Evolutionary conservation across 2,329 filamentous ascomycete species (phyloP).

Genomic region (Akanthomyces dipterigenus): DNA sequence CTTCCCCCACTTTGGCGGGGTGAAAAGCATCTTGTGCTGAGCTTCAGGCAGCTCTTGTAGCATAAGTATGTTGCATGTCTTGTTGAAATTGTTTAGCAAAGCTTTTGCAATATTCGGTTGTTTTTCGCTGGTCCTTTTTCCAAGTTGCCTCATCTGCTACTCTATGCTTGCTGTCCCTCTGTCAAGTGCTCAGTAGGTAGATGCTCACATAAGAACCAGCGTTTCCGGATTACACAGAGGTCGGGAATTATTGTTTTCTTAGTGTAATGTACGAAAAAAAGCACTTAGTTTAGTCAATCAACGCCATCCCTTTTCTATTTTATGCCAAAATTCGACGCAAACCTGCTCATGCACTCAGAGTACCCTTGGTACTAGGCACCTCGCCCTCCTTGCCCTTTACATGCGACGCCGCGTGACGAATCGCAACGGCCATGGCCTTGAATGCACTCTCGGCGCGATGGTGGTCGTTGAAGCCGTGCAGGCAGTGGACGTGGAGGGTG

Average conservation of each 20-base stretch:
- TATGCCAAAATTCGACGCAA: neutral
- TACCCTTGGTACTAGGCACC: constrained; percentile 93
- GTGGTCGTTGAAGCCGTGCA: constrained; percentile 89
- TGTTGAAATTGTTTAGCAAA: no score
- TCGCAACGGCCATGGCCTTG: constrained; percentile 87
- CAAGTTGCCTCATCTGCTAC: no score
- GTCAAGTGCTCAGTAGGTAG: no score
- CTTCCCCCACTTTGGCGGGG: constrained; percentile 10
- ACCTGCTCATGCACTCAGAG: constrained; percentile 52
- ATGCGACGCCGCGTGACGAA: constrained; percentile 67
- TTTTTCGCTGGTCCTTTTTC: no score
- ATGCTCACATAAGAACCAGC: neutral
- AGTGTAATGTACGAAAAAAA: neutral
- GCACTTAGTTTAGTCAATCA: neutral
- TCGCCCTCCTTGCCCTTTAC: constrained; percentile 81
- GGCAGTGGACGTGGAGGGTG: constrained; percentile 91
- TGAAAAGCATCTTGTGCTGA: neutral
- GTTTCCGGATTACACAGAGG: neutral
- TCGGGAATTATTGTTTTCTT: neutral
- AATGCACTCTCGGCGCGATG: constrained; percentile 95
- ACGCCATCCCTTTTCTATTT: neutral
- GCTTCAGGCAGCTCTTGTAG: neutral
- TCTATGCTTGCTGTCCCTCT: no score
- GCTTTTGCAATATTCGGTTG: no score
- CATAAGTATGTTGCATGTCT: no score